These are phyloP conservation scores for Sporothrix brasiliensis DNA, from an alignment of 2,329 filamentous ascomycete genomes.

Conservation along the genomic window DNA sequence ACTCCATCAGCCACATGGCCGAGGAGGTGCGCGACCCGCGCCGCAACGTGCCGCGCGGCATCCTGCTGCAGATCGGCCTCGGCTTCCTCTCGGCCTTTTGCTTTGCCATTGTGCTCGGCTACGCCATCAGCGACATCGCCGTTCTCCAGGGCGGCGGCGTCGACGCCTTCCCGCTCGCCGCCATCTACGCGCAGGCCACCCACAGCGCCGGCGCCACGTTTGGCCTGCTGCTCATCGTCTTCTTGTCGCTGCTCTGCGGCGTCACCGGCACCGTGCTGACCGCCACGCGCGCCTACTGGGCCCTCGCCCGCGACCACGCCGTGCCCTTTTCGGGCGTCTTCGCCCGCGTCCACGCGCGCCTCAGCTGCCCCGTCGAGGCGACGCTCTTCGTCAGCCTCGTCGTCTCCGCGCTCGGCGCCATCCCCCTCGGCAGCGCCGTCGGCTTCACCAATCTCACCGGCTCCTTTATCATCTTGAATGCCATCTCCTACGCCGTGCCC, in stretches of 20 bases:
- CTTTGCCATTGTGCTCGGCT: conserved; percentile 56
- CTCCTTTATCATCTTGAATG: conserved; percentile 60
- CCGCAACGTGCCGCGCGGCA: conserved; percentile 55
- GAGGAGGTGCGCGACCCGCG: conserved; percentile 59
- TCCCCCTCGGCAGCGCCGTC: conserved; percentile 57
- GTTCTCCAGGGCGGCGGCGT: conserved; percentile 53
- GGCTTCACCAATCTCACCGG: conserved; percentile 62
- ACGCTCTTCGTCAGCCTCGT: conserved; percentile 58
- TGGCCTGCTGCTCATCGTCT: conserved; percentile 60
- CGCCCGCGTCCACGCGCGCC: conserved; percentile 54
- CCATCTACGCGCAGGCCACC: conserved; percentile 63
- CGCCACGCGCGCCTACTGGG: conserved; percentile 51
- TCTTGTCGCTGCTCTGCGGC: conserved; percentile 54
- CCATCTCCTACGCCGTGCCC: conserved; percentile 56
- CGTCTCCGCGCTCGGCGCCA: conserved; percentile 58
- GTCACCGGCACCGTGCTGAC: conserved; percentile 56
- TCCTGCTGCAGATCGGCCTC: conserved; percentile 53
- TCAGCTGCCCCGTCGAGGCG: conserved; percentile 62
- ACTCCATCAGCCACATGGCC: conserved; percentile 64
- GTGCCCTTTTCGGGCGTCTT: conserved; percentile 60
- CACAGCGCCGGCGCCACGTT: conserved; percentile 55
- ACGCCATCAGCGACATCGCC: conserved; percentile 59
- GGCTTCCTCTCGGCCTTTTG: conserved; percentile 55
- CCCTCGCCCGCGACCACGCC: conserved; percentile 61
- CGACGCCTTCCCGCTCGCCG: conserved; percentile 63